A percentile compares a stretch with the other conserved stretches of the same genome.
These are phyloP conservation scores for Darksidea phi DNA, from an alignment of 495 filamentous ascomycete genomes.

Conservation along the genomic window DNA sequence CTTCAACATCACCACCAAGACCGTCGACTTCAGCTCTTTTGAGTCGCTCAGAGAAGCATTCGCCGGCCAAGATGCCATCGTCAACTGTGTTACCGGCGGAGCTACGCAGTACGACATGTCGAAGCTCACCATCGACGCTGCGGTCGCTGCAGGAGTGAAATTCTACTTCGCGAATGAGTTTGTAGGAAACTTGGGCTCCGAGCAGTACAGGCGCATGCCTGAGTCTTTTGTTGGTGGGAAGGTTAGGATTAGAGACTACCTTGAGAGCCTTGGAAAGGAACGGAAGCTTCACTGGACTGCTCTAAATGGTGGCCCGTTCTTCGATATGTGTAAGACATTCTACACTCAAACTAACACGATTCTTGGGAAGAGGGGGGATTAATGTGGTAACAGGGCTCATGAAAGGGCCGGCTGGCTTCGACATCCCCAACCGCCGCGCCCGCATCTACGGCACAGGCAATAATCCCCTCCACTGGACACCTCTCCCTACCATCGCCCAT, in stretches of 20 bases:
- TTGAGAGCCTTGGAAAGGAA: conserved; percentile 14
- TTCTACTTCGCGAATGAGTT: conserved; percentile 36
- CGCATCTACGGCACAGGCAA: conserved; percentile 30
- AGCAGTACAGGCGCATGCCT: conserved; percentile 18
- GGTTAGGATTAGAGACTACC: conserved; percentile 18
- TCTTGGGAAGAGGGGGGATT: background rate
- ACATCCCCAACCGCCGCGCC: conserved; percentile 19
- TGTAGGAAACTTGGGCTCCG: conserved; percentile 10
- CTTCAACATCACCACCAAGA: conserved; percentile 8
- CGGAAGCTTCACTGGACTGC: conserved; percentile 24
- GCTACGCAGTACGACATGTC: conserved; percentile 12
- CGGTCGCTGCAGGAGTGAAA: conserved; percentile 34
- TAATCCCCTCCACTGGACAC: conserved; percentile 33
- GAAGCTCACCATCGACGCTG: conserved; percentile 34
- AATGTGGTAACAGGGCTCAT: conserved; percentile 29
- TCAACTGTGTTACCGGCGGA: conserved; percentile 25
- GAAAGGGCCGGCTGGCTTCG: conserved; percentile 34
- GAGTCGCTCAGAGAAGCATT: conserved; percentile 23
- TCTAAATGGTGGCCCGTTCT: conserved; percentile 35
- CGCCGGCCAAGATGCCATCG: conserved; percentile 23
- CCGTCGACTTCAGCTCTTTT: conserved; percentile 27
- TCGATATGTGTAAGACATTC: conserved; percentile 32
- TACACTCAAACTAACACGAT: background rate
- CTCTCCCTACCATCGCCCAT: conserved; percentile 20
- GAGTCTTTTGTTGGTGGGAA: conserved; percentile 24